A percentile compares a stretch with the other conserved stretches of the same genome.
Evolutionary conservation across 495 filamentous ascomycete genomes (phyloP).

Genomic region (Choiromyces venosus): DNA sequence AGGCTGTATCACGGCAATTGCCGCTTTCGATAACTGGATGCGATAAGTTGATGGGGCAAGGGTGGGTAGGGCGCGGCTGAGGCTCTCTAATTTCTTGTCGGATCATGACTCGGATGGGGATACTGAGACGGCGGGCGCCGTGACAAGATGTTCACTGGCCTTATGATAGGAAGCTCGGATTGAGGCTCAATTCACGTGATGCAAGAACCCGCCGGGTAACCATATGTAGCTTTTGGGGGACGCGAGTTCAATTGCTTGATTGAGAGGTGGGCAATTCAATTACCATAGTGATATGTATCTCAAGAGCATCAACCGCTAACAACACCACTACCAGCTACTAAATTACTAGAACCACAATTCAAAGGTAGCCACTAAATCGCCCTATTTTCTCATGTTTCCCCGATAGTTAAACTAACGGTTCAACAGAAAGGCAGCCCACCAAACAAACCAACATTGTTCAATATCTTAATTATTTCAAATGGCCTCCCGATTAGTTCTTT

Average conservation of each 20-base stretch:
- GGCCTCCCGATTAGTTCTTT: constrained; percentile 78
- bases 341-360: not conserved
- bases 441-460: not conserved
- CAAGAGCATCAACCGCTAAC: not conserved
- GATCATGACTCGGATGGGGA: too few species aligned
- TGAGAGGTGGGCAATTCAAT: not conserved
- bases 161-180: not conserved
- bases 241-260: not conserved
- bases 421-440: not conserved
- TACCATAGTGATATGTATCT: not conserved
- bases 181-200: not conserved
- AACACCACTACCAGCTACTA: not conserved
- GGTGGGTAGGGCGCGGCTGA: not conserved
- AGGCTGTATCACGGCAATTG: not conserved
- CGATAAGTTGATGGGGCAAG: not conserved
- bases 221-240: not conserved
- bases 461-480: constrained; percentile 44
- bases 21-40: not conserved
- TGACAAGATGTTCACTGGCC: not conserved
- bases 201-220: not conserved
- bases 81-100: too few species aligned
- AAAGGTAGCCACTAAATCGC: not conserved
- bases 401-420: not conserved
- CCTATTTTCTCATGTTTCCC: not conserved
- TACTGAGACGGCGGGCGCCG: not conserved